These are phyloP conservation scores for Eustoma russellianum DNA, from an alignment of 257 asterid species.

Conservation along the genomic window DNA sequence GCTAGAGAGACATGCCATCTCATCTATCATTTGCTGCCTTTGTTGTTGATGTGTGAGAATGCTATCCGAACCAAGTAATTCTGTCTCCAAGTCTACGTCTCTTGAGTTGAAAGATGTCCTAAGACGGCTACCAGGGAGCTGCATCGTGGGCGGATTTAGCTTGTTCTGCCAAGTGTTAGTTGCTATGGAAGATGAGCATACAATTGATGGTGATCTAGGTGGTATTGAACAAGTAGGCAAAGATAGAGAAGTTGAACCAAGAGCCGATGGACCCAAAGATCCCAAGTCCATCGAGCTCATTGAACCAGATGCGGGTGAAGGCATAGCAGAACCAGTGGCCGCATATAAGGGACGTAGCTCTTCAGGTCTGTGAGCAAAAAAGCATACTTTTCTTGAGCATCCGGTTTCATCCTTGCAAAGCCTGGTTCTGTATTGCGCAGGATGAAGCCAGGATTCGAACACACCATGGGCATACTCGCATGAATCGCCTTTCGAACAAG, in stretches of 20 bases:
- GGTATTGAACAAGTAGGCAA: conserved; percentile 38
- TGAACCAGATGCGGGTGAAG: conserved; percentile 51
- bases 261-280: conserved; percentile 43
- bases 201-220: conserved; percentile 48
- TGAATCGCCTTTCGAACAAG: conserved; percentile 49
- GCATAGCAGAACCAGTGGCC: conserved; percentile 80
- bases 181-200: conserved; percentile 63
- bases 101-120: conserved; percentile 51
- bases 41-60: conserved; percentile 48
- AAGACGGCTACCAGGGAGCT: conserved; percentile 72
- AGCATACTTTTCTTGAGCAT: conserved; percentile 75
- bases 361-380: conserved; percentile 72
- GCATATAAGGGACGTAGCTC: conserved; percentile 74
- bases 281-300: conserved; percentile 36
- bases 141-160: conserved; percentile 57
- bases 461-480: conserved; percentile 96
- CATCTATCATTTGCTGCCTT: conserved; percentile 45
- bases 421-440: conserved; percentile 84
- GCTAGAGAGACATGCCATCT: conserved; percentile 55
- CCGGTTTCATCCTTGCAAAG: conserved; percentile 86
- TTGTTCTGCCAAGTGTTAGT: conserved; percentile 52
- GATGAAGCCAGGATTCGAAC: conserved; percentile 93
- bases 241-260: conserved; percentile 35
- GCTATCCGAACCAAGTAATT: conserved; percentile 46
- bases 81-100: conserved; percentile 43